Conservation (phyloP, 345 rosid species). For the Hirschfeldia incana region DNA sequence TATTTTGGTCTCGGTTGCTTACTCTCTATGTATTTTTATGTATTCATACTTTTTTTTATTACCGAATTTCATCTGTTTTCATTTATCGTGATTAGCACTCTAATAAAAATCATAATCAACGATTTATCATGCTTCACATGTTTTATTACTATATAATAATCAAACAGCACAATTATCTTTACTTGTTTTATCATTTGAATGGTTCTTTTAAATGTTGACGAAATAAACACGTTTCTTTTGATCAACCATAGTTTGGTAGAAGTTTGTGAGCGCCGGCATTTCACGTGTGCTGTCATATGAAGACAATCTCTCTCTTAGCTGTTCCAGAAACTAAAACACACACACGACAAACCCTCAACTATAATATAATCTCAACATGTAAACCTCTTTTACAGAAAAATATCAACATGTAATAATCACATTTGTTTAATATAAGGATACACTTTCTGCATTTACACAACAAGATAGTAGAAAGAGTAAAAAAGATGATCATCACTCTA, state of each 20-base stretch:
- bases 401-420: conserved; percentile 12
- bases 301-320: conserved; percentile 9
- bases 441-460: conserved; percentile 27
- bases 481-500: not conserved
- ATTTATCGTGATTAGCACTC: not conserved
- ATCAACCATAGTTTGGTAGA: not conserved
- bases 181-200: not conserved
- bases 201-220: not conserved
- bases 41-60: too few relatives aligned
- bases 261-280: conserved; percentile 5
- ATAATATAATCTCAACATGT: not conserved
- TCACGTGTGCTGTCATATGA: conserved; percentile 13
- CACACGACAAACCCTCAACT: conserved; percentile 9
- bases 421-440: conserved; percentile 9
- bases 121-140: too few relatives aligned
- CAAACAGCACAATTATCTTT: too few relatives aligned
- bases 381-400: not conserved
- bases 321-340: conserved; percentile 8
- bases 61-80: not conserved
- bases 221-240: not conserved
- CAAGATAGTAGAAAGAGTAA: not conserved
- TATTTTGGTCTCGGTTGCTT: not conserved
- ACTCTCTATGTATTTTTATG: not conserved
- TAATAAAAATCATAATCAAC: not conserved
- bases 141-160: too few relatives aligned